Base-by-base conservation (phyloP, 176 grass and related monocot species). In the Puya raimondii region DNA sequence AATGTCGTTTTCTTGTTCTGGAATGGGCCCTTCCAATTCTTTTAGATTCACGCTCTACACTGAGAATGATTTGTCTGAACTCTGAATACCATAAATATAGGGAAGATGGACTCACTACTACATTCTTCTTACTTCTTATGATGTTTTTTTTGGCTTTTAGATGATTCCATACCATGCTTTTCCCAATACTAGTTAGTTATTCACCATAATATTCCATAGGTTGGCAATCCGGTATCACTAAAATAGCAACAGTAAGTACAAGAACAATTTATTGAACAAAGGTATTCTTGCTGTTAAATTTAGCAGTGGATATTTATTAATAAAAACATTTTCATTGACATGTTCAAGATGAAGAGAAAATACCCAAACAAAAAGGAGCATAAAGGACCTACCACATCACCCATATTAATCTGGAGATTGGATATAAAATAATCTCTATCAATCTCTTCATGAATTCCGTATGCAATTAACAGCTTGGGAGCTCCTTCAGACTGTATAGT, bases 341-440 rank as follows among this genome's bases (percentile, higher is more conserved):
- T 15, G 33, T 42, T 68, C 14, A 22, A 80, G 79, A 70, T 47
- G 70, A 16, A 73, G 52, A 12, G 48, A 70, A 72, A 69, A 9
- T 48, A n/a, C 12, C 20, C 25, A 18, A 42, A 50, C 14, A 69
- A 61, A 22, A 11, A 0, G 2, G 8, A 49, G 10, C 56, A 61
- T 61, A 20, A 1, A 61, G 10, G 70, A 85, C 94, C 70, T 83
- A 97, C 94, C 89, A 82, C 87, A 87, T 97, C 94, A 48, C 69
- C 79, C 86, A 97, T 93, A 80, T 78, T 93, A 73, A 97, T 73
- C 53, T 77, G 88, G 72, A 97, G 77, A 81, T 93, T 97, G 67
- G 72, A 74, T 68, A 87, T 74, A 58, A 82, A 80, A 90, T 87
- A 83, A 27, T 64, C 76, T 69, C 71, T 73, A 76, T 50, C 78